Evolutionary conservation across 2,329 filamentous ascomycete species (phyloP).

Genomic region (Cladophialophora exuberans): DNA sequence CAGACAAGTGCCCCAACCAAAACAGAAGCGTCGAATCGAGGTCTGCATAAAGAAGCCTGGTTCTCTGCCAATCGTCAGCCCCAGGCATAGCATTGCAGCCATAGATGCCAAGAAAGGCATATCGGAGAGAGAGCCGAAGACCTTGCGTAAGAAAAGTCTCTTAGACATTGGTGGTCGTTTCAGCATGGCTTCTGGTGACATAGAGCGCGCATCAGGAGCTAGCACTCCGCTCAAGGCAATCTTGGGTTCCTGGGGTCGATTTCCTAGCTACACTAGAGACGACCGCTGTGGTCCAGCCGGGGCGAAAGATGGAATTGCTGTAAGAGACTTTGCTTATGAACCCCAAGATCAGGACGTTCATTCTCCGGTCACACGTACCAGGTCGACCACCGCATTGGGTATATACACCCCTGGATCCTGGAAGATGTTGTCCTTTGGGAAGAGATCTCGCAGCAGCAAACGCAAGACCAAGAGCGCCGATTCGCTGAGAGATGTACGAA

Average conservation of each 20-base stretch:
- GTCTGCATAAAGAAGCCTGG: slow-evolving; percentile 13
- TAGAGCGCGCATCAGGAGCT: slow-evolving; percentile 4
- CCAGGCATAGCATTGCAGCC: slow-evolving; percentile 3
- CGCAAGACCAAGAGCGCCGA: slow-evolving; percentile 25
- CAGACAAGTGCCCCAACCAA: background rate
- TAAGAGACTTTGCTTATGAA: slow-evolving; percentile 29
- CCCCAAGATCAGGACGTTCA: slow-evolving; percentile 3
- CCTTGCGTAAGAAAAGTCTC: slow-evolving; percentile 21
- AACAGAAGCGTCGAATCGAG: background rate
- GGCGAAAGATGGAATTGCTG: slow-evolving; percentile 23
- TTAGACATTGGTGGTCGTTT: slow-evolving; percentile 22
- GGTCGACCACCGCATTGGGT: background rate
- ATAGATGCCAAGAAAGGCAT: background rate
- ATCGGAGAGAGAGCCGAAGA: slow-evolving; percentile 4
- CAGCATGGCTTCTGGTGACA: slow-evolving; percentile 4
- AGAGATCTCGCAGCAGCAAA: slow-evolving; percentile 17
- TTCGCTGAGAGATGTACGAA: slow-evolving; percentile 8
- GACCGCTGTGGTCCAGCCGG: slow-evolving; percentile 30
- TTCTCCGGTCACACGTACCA: background rate
- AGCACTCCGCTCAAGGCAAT: slow-evolving; percentile 24
- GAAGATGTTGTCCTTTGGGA: slow-evolving; percentile 18
- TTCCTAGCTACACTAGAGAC: slow-evolving; percentile 31
- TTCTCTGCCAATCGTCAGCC: slow-evolving; percentile 1
- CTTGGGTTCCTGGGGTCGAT: slow-evolving; percentile 31
- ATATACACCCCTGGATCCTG: slow-evolving; percentile 20